A percentile compares a stretch with the other conserved stretches of the same genome.
These are phyloP conservation scores for Coemansia sp. DNA, from an alignment of 192 early-diverging fungal genomes.

Conservation along the genomic window DNA sequence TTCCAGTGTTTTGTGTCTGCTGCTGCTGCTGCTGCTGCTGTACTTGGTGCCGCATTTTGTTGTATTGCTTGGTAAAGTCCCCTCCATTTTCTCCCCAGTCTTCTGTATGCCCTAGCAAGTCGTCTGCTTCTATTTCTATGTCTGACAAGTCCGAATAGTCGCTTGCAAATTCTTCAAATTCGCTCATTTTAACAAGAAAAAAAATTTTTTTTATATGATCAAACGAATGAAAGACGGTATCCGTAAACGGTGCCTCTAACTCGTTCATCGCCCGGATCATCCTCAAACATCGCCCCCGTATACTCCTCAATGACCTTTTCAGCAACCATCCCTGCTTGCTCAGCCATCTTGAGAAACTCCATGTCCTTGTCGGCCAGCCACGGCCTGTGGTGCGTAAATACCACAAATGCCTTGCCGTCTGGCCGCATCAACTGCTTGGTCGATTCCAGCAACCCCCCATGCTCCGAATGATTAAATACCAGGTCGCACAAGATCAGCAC, in stretches of 20 bases:
- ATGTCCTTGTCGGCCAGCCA: constrained; percentile 74
- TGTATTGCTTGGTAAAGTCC: constrained; percentile 95
- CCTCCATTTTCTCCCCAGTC: constrained; percentile 76
- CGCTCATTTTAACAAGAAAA: constrained; percentile 4
- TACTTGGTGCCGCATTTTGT: constrained; percentile 72
- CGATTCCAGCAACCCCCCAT: constrained; percentile 67
- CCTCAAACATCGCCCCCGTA: constrained; percentile 82
- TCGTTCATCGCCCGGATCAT: constrained; percentile 75
- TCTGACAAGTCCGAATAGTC: constrained; percentile 22
- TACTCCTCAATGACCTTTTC: constrained; percentile 67
- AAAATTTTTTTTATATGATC: not conserved
- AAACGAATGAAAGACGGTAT: constrained; percentile 55
- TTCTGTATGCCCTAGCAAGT: constrained; percentile 75
- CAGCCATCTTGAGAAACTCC: constrained; percentile 77
- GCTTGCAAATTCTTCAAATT: constrained; percentile 4
- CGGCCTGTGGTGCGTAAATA: constrained; percentile 84
- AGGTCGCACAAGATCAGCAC: constrained; percentile 81
- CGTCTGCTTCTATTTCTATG: constrained; percentile 65
- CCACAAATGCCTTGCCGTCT: constrained; percentile 65
- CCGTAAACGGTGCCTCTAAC: constrained; percentile 80
- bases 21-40: constrained; percentile 31
- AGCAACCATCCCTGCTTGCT: constrained; percentile 65
- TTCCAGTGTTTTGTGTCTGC: not conserved
- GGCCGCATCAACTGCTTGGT: constrained; percentile 59
- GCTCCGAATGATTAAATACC: constrained; percentile 90